Base-by-base conservation (phyloP, 257 asterid genomes). In the Penstemon eatonii region DNA sequence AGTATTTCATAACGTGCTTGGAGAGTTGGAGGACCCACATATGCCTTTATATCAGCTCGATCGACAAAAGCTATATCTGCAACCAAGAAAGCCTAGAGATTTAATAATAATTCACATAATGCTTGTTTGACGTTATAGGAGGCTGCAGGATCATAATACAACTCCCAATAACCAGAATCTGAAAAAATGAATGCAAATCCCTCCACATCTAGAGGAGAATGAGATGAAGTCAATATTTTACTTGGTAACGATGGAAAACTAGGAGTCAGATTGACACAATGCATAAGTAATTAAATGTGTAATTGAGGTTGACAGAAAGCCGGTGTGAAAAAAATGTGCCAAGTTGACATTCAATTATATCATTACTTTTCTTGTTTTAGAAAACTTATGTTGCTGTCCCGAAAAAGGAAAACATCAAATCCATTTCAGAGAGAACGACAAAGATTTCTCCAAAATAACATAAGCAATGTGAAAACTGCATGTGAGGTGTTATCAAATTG, bases 31-130 rank as follows among this genome's bases (percentile, higher is more conserved):
- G 99, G 99, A 19, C 99, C 99, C 63, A 94, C 92, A 19, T 91
- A 94, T 5, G 97, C 99, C 83, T 91, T 94, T 66, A 94, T 91
- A 78, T 94, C 99, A 79, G 97, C 99, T 72, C 99, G 92, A 83
- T 94, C 99, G 42, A 94, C 96, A 69, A 94, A 94, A 56, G 99
- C 99, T 60, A 94, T 81, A 76, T 94, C 99, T 94, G 88, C 82
- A 78, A 73, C 66, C 68, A 81, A 75, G 53, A 41, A 73, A 60
- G 72, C 38, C 38, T 25, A 13, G 50, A 36, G 5, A 57, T 41
- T 63, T 47, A 56, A 50, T 58, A 37, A 42, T 41, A 55, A 49
- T 57, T 63, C 37, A 56, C 45, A 39, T 46, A 11, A 71, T 18
- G 72, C 61, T 9, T 42, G 41, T 25, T 38, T 7, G 51, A 9